A percentile compares a stretch with the other conserved stretches of the same genome.
phyloP scores from a whole-genome alignment of 2,329 filamentous ascomycete genomes.

The Cordyceps pruinosa region DNA sequence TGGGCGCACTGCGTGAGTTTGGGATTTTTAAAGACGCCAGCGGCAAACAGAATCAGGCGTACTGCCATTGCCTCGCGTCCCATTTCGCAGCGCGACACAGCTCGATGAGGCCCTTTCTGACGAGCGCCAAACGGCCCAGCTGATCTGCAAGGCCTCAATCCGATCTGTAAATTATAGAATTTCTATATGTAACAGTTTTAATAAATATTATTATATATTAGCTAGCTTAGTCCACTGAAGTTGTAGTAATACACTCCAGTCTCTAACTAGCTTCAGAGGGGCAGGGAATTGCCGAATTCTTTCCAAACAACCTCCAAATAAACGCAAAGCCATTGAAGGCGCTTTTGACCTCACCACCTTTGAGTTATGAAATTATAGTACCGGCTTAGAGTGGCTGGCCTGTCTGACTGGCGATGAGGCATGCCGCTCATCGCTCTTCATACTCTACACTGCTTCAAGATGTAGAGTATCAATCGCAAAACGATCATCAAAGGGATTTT shows the following conservation, averaged over 20 bases:
- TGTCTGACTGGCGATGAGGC: not conserved
- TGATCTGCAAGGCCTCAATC: too few species aligned
- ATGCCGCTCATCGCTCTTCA: not conserved
- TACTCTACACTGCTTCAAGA: not conserved
- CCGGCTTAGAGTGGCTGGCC: not conserved
- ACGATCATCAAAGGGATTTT: not conserved
- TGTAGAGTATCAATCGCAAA: not conserved
- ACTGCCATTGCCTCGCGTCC: too few species aligned
- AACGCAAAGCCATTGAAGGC: not conserved
- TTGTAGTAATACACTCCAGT: not conserved
- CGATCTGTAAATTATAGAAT: too few species aligned
- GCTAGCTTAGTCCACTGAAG: not conserved
- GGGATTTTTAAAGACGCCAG: too few species aligned
- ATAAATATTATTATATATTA: not conserved
- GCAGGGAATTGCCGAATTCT: not conserved
- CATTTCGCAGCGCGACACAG: too few species aligned
- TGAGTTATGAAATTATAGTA: not conserved
- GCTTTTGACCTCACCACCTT: not conserved
- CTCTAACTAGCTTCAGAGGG: not conserved
- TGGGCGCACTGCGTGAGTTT: too few species aligned
- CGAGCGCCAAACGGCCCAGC: too few species aligned
- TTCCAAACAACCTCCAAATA: not conserved
- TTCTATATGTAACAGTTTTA: not conserved
- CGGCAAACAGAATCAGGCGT: too few species aligned
- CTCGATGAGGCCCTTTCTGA: too few species aligned